These are phyloP conservation scores for Lepidium sativum DNA, from an alignment of 345 rosid species.

Conservation along the genomic window DNA sequence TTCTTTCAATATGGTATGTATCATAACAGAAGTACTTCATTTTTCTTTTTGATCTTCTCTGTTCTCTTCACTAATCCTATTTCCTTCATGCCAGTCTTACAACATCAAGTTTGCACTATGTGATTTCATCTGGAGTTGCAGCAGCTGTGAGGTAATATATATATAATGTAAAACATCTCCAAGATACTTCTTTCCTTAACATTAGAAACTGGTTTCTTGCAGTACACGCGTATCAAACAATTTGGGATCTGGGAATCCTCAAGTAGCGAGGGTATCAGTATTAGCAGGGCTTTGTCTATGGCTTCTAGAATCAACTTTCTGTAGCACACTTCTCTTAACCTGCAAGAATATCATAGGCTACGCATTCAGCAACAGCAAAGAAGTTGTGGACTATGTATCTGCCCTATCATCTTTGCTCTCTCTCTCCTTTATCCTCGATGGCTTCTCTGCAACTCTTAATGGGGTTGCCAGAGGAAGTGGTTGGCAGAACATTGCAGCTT, in stretches of 20 bases:
- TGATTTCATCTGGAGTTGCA: conserved; percentile 24
- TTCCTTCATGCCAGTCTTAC: conserved; percentile 20
- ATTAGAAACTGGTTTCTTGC: not conserved
- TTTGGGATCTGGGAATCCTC: conserved; percentile 35
- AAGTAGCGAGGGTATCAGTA: conserved; percentile 24
- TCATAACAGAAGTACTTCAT: not conserved
- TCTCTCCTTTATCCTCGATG: conserved; percentile 31
- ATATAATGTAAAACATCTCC: not conserved
- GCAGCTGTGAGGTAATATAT: conserved; percentile 28
- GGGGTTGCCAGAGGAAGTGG: conserved; percentile 39
- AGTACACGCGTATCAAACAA: conserved; percentile 43
- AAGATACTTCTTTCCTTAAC: not conserved
- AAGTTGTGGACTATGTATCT: conserved; percentile 32
- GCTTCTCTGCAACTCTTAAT: conserved; percentile 17
- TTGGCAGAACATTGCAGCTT: conserved; percentile 33
- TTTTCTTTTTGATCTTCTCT: not conserved
- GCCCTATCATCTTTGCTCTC: conserved; percentile 27
- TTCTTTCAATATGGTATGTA: conserved; percentile 52
- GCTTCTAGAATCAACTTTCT: conserved; percentile 12
- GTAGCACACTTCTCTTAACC: conserved; percentile 23
- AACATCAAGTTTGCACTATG: conserved; percentile 22
- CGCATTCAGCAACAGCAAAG: conserved; percentile 30
- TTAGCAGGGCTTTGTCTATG: conserved; percentile 18
- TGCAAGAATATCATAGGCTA: conserved; percentile 23
- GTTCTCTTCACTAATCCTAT: not conserved